A percentile compares a stretch with the other conserved stretches of the same genome.
Evolutionary conservation across 306 rosid species (phyloP).

Genomic region (Fragaria nilgerrensis): DNA sequence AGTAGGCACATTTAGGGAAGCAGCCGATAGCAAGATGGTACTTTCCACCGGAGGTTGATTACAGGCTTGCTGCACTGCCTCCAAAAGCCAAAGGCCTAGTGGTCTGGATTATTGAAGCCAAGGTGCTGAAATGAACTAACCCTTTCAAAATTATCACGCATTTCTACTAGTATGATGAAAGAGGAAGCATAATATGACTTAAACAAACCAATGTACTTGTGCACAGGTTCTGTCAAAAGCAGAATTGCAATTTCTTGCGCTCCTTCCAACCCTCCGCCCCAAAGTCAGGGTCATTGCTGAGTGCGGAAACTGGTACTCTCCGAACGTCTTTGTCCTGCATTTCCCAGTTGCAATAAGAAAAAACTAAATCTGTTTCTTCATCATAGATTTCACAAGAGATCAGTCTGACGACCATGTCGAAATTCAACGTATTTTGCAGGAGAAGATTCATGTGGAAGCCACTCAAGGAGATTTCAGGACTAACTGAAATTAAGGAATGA

Average conservation of each 20-base stretch:
- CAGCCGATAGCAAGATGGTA: conserved; percentile 85
- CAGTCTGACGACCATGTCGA: neutral
- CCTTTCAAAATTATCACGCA: neutral
- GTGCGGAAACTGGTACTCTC: conserved; percentile 83
- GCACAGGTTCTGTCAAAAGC: conserved; percentile 84
- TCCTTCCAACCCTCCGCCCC: conserved; percentile 79
- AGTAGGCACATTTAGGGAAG: conserved; percentile 60
- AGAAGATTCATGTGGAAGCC: conserved; percentile 90
- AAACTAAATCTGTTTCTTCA: neutral
- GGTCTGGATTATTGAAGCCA: conserved; percentile 61
- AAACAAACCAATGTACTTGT: neutral
- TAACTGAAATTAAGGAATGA: conserved; percentile 37
- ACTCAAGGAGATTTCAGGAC: conserved; percentile 75
- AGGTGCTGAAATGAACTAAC: conserved; percentile 27
- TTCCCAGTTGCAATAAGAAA: neutral
- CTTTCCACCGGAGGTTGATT: conserved; percentile 95
- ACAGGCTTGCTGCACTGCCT: conserved; percentile 84
- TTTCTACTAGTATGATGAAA: too few species aligned
- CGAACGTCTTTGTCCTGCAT: neutral
- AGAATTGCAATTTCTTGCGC: conserved; percentile 85
- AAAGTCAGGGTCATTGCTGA: conserved; percentile 93
- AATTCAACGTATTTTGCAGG: conserved; percentile 39
- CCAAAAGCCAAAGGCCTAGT: conserved; percentile 75
- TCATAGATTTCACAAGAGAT: neutral
- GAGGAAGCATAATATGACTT: neutral